Percentiles rank a stretch among this genome's conserved stretches.
Evolutionary conservation across 2,329 filamentous ascomycete genomes (phyloP).

Genomic region (Onygenales sp.): DNA sequence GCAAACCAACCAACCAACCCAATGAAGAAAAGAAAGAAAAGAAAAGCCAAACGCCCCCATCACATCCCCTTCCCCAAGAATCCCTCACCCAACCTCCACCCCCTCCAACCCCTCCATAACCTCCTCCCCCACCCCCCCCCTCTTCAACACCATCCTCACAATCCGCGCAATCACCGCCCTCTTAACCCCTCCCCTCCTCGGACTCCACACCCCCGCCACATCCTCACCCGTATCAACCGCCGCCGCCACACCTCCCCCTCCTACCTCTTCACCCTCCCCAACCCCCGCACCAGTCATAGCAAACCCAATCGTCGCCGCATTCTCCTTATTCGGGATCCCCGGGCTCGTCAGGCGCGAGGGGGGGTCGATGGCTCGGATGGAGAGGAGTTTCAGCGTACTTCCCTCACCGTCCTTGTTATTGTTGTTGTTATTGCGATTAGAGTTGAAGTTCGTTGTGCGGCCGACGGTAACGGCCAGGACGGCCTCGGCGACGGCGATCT

Average conservation of each 20-base stretch:
- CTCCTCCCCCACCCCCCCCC: constrained; percentile 74
- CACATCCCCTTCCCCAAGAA: not conserved
- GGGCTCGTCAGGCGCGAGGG: constrained; percentile 64
- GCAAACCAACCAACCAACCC: no score
- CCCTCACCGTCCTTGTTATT: constrained; percentile 29
- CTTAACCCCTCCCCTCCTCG: constrained; percentile 74
- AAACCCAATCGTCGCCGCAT: constrained; percentile 41
- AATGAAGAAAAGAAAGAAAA: no score
- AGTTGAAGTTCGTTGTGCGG: not conserved
- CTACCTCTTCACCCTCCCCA: constrained; percentile 22
- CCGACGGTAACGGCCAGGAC: constrained; percentile 73
- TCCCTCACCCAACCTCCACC: constrained; percentile 48
- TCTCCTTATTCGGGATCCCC: constrained; percentile 56
- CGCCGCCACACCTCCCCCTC: constrained; percentile 34
- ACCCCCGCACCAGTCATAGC: constrained; percentile 21
- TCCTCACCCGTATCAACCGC: constrained; percentile 49
- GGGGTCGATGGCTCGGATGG: constrained; percentile 64
- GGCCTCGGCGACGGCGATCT: constrained; percentile 84
- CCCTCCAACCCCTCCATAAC: constrained; percentile 71
- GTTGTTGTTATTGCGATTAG: constrained; percentile 24
- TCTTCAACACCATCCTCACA: constrained; percentile 65
- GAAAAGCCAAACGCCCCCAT: no score
- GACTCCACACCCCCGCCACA: constrained; percentile 66
- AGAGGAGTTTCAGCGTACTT: constrained; percentile 49
- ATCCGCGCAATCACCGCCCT: constrained; percentile 62